Evolutionary conservation across 768 basidiomycete species (phyloP).

Genomic region (Termitomyces sp.): DNA sequence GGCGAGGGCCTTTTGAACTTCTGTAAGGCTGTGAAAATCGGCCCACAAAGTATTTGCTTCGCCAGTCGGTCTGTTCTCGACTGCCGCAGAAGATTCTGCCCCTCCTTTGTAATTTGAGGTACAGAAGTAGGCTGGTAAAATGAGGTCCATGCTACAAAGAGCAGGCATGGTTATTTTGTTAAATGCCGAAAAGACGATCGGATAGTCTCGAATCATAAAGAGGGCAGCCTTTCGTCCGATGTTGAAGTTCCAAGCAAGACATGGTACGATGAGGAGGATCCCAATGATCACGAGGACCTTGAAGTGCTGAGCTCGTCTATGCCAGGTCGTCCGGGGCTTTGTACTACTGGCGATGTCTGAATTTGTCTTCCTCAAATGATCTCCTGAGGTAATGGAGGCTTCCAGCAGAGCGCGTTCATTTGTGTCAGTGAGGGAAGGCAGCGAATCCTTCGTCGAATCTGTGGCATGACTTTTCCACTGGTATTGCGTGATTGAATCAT

Average conservation of each 20-base stretch:
- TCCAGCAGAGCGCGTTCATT: neutral
- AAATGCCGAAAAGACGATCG: neutral
- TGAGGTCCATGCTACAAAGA: neutral
- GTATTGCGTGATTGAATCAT: neutral
- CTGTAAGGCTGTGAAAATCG: conserved; percentile 37
- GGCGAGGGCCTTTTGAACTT: conserved; percentile 36
- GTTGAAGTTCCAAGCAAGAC: neutral
- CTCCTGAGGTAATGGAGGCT: neutral
- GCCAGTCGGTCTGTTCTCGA: neutral
- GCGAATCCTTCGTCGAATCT: neutral
- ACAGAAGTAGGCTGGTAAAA: conserved; percentile 1
- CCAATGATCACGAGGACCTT: neutral
- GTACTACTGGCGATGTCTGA: neutral
- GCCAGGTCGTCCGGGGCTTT: neutral
- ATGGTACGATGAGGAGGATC: neutral
- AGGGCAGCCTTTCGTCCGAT: neutral
- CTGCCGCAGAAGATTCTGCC: neutral
- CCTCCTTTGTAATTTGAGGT: neutral
- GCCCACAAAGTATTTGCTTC: conserved; percentile 7
- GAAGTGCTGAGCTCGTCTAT: neutral
- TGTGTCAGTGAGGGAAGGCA: neutral
- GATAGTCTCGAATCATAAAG: neutral
- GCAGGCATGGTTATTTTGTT: neutral
- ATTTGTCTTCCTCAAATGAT: neutral
- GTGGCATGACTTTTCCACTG: neutral